A percentile compares a stretch with the other conserved stretches of the same genome.
These are phyloP conservation scores for Eutrema heterophyllum DNA, from an alignment of 345 rosid genomes.

Conservation along the genomic window DNA sequence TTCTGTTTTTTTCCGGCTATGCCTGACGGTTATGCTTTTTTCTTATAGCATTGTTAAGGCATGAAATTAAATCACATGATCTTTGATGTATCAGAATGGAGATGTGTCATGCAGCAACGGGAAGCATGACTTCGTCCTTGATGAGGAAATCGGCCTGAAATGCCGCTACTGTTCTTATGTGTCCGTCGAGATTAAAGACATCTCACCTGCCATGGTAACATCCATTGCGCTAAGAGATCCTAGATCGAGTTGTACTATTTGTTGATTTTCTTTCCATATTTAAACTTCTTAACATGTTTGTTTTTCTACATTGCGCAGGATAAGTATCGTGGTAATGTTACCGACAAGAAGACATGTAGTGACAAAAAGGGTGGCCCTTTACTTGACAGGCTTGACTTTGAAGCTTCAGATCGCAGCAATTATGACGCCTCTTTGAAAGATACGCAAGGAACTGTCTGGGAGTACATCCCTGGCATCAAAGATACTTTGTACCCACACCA, in stretches of 20 bases:
- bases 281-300: background rate
- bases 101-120: conserved; percentile 36
- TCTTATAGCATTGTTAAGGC: background rate
- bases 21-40: background rate
- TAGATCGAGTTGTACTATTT: background rate
- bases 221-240: background rate
- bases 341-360: conserved; percentile 16
- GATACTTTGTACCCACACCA: conserved; percentile 60
- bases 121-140: conserved; percentile 40
- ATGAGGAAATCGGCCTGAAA: conserved; percentile 51
- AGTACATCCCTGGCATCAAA: conserved; percentile 50
- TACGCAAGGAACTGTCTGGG: conserved; percentile 63
- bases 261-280: background rate
- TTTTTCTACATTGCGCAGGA: conserved; percentile 17
- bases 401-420: background rate
- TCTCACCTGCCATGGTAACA: conserved; percentile 44
- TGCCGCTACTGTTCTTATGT: conserved; percentile 47
- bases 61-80: background rate
- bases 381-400: conserved; percentile 19
- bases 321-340: conserved; percentile 27
- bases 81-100: conserved; percentile 26
- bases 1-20: background rate
- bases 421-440: background rate
- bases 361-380: conserved; percentile 19
- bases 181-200: conserved; percentile 39